Evolutionary conservation across 805 yeast genomes (phyloP).

Genomic region (Kodamaea hsintzibuensis): DNA sequence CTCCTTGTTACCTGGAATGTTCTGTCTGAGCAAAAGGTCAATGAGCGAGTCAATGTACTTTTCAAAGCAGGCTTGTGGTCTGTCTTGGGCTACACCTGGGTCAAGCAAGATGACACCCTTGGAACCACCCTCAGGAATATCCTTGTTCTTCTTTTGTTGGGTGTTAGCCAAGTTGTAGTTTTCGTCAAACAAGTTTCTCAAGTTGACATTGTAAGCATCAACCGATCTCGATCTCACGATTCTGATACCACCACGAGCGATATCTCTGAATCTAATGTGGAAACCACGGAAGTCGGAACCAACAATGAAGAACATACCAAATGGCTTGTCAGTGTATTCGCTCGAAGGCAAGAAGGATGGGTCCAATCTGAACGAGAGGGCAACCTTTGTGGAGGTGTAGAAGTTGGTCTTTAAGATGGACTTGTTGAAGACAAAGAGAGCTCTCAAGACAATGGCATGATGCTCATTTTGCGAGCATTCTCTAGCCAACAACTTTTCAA

Average conservation of each 20-base stretch:
- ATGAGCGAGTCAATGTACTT: constrained; percentile 91
- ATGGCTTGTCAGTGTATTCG: constrained; percentile 92
- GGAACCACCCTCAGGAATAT: constrained; percentile 98
- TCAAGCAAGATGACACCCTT: constrained; percentile 93
- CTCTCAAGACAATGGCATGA: constrained; percentile 74
- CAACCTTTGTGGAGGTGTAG: constrained; percentile 91
- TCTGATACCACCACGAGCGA: constrained; percentile 98
- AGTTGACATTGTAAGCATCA: constrained; percentile 84
- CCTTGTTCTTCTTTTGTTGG: constrained; percentile 96
- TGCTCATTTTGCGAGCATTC: constrained; percentile 80
- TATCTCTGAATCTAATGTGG: constrained; percentile 95
- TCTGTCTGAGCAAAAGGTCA: constrained; percentile 74
- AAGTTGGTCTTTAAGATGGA: constrained; percentile 91
- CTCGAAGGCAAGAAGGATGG: constrained; percentile 80
- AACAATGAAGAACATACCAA: constrained; percentile 91
- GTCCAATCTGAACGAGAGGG: constrained; percentile 86
- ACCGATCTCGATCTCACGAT: constrained; percentile 83
- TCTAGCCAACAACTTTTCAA: constrained; percentile 63
- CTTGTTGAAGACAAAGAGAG: constrained; percentile 81
- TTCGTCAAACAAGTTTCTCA: constrained; percentile 90
- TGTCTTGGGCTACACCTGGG: constrained; percentile 72
- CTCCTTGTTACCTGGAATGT: constrained; percentile 76
- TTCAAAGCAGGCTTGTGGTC: constrained; percentile 81
- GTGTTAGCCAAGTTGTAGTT: constrained; percentile 94
- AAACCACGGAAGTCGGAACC: constrained; percentile 97